These are phyloP conservation scores for Rhododendron molle DNA, from an alignment of 148 eudicot species.

Conservation along the genomic window DNA sequence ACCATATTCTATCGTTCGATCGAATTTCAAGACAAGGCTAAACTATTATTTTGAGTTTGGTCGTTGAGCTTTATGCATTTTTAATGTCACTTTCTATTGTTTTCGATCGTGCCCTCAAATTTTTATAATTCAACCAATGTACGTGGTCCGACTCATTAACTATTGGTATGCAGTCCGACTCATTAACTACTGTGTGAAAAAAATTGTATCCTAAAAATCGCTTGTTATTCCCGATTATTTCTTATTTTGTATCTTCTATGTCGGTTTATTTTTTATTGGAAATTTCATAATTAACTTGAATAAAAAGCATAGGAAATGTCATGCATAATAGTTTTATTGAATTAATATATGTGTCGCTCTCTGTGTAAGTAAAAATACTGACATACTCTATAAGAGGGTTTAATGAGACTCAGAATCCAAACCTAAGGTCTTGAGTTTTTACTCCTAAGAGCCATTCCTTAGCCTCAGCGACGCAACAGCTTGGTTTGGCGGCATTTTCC, in stretches of 20 bases:
- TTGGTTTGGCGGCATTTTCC: background rate
- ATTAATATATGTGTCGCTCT: background rate
- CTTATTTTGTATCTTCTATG: background rate
- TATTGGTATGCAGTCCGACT: too few species aligned
- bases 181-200: background rate
- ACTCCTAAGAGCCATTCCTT: background rate
- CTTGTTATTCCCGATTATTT: background rate
- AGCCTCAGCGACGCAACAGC: background rate
- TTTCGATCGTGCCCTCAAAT: background rate
- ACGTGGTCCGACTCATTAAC: background rate
- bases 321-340: background rate
- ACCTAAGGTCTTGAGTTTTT: background rate
- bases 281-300: background rate
- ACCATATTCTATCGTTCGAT: background rate
- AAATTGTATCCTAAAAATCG: background rate
- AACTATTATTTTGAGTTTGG: background rate
- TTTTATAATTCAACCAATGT: background rate
- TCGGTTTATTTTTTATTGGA: background rate
- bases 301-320: background rate
- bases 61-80: background rate
- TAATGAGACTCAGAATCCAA: background rate
- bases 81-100: background rate
- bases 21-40: background rate
- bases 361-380: background rate
- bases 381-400: background rate